phyloP scores from a whole-genome alignment of 345 rosid genomes.

The Ceriops zippeliana region DNA sequence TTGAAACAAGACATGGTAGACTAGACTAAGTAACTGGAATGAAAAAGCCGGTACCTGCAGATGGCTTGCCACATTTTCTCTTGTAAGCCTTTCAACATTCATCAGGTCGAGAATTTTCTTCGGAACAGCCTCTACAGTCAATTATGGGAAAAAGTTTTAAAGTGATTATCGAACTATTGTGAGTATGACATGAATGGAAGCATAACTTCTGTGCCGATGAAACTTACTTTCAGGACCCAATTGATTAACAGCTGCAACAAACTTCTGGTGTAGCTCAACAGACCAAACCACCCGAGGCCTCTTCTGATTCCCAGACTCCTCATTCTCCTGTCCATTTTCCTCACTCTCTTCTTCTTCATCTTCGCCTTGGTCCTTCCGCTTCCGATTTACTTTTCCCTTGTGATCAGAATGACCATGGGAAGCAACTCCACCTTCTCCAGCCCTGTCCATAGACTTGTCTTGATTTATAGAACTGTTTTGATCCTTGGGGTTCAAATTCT shows the following conservation, averaged over 20 bases:
- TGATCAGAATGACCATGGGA: slow-evolving; percentile 36
- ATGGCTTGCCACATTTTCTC: slow-evolving; percentile 99
- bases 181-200: background rate
- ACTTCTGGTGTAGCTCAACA: slow-evolving; percentile 71
- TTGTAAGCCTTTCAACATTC: slow-evolving; percentile 85
- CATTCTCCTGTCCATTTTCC: slow-evolving; percentile 56
- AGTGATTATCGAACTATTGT: background rate
- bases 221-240: slow-evolving; percentile 82
- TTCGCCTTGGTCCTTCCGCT: slow-evolving; percentile 72
- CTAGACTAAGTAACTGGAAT: slow-evolving; percentile 3
- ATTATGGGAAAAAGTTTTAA: slow-evolving; percentile 1
- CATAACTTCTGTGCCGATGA: background rate
- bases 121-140: slow-evolving; percentile 81
- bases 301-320: slow-evolving; percentile 58
- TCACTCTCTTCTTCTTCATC: slow-evolving; percentile 68
- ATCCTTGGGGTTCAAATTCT: slow-evolving; percentile 45
- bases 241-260: slow-evolving; percentile 81
- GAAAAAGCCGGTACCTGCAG: slow-evolving; percentile 56
- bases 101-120: slow-evolving; percentile 89
- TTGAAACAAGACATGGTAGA: background rate
- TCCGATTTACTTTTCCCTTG: slow-evolving; percentile 40
- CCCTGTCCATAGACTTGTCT: slow-evolving; percentile 34
- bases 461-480: slow-evolving; percentile 27
- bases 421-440: slow-evolving; percentile 34
- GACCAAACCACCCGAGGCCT: slow-evolving; percentile 97